Percentiles rank a stretch among this genome's conserved stretches.
Evolutionary conservation across 1,284 basidiomycete genomes (phyloP).

Genomic region (Meira nashicola): DNA sequence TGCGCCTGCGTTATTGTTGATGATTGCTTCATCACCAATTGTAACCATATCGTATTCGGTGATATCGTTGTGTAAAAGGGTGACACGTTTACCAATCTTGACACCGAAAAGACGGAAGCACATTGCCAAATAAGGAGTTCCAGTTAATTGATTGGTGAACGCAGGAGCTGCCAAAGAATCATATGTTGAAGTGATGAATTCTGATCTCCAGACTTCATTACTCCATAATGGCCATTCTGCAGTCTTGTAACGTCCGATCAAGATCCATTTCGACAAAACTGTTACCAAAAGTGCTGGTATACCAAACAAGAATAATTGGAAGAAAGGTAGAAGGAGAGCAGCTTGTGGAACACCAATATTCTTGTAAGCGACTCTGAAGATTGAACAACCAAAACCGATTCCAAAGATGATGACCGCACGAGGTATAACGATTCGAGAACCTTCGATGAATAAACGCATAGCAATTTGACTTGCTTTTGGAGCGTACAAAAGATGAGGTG

Average conservation of each 20-base stretch:
- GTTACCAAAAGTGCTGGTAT: slow-evolving; percentile 11
- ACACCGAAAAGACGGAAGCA: slow-evolving; percentile 13
- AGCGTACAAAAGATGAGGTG: slow-evolving; percentile 6
- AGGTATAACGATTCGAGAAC: slow-evolving; percentile 11
- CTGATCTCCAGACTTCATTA: slow-evolving; percentile 12
- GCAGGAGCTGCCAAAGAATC: slow-evolving; percentile 4
- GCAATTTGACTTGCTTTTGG: slow-evolving; percentile 6
- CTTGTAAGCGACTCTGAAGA: not conserved
- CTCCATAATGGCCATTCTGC: slow-evolving; percentile 16
- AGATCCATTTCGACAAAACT: slow-evolving; percentile 10
- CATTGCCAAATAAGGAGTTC: slow-evolving; percentile 9
- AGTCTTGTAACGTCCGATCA: slow-evolving; percentile 8
- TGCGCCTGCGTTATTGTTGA: slow-evolving; percentile 9
- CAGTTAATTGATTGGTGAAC: slow-evolving; percentile 3
- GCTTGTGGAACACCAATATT: slow-evolving; percentile 8
- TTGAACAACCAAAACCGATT: slow-evolving; percentile 9
- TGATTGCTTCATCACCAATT: slow-evolving; percentile 13
- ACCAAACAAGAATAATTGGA: slow-evolving; percentile 11
- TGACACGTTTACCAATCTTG: slow-evolving; percentile 10
- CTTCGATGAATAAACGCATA: slow-evolving; percentile 15
- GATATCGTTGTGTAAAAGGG: slow-evolving; percentile 8
- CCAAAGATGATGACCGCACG: slow-evolving; percentile 11
- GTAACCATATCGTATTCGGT: slow-evolving; percentile 14
- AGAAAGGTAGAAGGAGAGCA: slow-evolving; percentile 9
- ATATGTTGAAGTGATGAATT: slow-evolving; percentile 12